Percentiles rank a stretch among this genome's conserved stretches.
phyloP scores from a whole-genome alignment of 495 filamentous ascomycete genomes.

The Delitschia confertaspora region DNA sequence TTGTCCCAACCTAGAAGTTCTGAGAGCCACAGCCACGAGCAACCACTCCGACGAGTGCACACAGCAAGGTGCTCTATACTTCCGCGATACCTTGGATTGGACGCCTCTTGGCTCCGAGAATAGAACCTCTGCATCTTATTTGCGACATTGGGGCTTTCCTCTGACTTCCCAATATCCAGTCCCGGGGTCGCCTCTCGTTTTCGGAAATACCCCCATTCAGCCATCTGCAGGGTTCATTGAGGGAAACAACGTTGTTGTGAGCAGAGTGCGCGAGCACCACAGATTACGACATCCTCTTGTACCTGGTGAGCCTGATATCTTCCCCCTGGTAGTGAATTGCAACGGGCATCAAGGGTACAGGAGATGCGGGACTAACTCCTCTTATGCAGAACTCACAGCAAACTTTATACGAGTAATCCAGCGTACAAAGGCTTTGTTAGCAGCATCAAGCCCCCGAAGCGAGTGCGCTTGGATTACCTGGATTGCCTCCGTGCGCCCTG shows the following conservation, averaged over 20 bases:
- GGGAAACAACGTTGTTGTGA: slow-evolving; percentile 6
- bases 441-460: slow-evolving; percentile 16
- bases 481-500: slow-evolving; percentile 13
- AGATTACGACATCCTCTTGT: slow-evolving; percentile 13
- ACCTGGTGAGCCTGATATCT: slow-evolving; percentile 19
- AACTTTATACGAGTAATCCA: slow-evolving; percentile 1
- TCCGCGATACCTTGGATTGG: not conserved
- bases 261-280: slow-evolving; percentile 19
- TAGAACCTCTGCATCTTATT: slow-evolving; percentile 1
- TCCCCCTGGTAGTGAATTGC: slow-evolving; percentile 2
- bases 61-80: slow-evolving; percentile 1
- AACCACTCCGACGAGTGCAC: slow-evolving; percentile 4
- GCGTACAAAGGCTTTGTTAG: slow-evolving; percentile 20
- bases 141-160: slow-evolving; percentile 5
- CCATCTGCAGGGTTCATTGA: slow-evolving; percentile 13
- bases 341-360: slow-evolving; percentile 3
- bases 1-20: slow-evolving; percentile 3
- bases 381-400: slow-evolving; percentile 24
- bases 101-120: slow-evolving; percentile 12
- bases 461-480: slow-evolving; percentile 9
- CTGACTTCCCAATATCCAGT: slow-evolving; percentile 6
- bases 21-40: slow-evolving; percentile 19
- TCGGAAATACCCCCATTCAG: slow-evolving; percentile 1
- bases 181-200: no score
- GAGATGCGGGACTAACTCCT: slow-evolving; percentile 18